These are phyloP conservation scores for Tylopilus felleus DNA, from an alignment of 768 basidiomycete genomes.

Conservation along the genomic window DNA sequence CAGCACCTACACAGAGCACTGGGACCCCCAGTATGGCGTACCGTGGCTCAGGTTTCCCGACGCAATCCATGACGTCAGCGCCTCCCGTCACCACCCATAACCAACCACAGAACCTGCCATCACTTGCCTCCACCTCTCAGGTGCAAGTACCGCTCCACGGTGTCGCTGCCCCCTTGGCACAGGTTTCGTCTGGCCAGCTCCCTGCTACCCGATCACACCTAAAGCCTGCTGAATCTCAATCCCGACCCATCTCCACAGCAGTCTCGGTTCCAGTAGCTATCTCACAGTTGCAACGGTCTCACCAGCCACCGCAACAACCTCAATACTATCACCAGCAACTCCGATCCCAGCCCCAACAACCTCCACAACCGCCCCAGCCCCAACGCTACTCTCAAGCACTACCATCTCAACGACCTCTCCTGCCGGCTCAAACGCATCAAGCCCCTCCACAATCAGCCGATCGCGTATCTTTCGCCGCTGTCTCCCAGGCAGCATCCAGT, in stretches of 20 bases:
- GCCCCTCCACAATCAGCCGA: background rate
- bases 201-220: background rate
- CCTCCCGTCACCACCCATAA: background rate
- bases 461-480: background rate
- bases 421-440: background rate
- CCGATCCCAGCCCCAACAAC: background rate
- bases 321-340: background rate
- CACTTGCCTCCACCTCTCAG: background rate
- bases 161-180: background rate
- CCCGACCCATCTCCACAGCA: background rate
- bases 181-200: background rate
- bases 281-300: background rate
- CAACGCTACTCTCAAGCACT: background rate
- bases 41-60: background rate
- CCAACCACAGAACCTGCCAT: background rate
- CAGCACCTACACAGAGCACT: background rate
- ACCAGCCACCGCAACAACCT: background rate
- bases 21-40: background rate
- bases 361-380: background rate
- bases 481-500: conserved; percentile 1
- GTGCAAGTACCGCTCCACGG: conserved; percentile 4
- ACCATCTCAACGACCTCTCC: conserved; percentile 1
- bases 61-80: background rate
- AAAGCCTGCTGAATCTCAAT: background rate
- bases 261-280: background rate